Evolutionary conservation across 2,329 filamentous ascomycete genomes (phyloP).

Genomic region (Aspergillus novoparasiticus): DNA sequence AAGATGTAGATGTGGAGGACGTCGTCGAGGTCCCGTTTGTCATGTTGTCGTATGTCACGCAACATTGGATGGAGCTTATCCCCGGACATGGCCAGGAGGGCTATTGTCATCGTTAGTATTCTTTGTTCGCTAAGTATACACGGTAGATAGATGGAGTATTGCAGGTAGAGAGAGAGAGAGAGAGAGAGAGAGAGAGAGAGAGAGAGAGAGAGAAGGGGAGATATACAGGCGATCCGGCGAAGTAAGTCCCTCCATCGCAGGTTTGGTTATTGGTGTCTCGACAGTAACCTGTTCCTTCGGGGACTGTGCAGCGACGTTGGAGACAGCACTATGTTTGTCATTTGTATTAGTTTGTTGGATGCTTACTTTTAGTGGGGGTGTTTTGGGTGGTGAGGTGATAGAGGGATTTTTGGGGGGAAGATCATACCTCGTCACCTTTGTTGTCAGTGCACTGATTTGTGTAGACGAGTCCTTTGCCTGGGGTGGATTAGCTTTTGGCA

Average conservation of each 20-base stretch:
- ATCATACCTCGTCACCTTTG: constrained; percentile 1
- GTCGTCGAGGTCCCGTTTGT: constrained; percentile 1
- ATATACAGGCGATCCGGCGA: constrained; percentile 10
- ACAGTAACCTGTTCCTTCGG: constrained; percentile 10
- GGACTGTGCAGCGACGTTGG: constrained; percentile 5
- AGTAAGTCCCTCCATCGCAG: constrained; percentile 9
- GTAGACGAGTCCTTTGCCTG: constrained; percentile 15
- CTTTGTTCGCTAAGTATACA: background rate
- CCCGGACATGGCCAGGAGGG: constrained; percentile 12
- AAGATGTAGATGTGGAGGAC: background rate
- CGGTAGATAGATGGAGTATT: background rate
- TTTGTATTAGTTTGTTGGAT: background rate
- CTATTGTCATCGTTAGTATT: background rate
- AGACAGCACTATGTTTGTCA: constrained; percentile 13
- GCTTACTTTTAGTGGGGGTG: background rate
- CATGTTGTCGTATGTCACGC: constrained; percentile 12
- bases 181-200: background rate
- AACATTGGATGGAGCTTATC: constrained; percentile 11
- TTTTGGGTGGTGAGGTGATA: background rate
- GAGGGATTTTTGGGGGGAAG: background rate
- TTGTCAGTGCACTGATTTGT: constrained; percentile 10
- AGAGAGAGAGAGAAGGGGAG: background rate
- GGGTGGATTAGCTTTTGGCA: background rate
- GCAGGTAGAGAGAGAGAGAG: background rate
- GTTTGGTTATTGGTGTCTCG: constrained; percentile 15